Evolutionary conservation across 352 stramenopile genomes (phyloP), one percentile per base, ranked within the genome.

Genomic region (Globisporangium lucens): DNA sequence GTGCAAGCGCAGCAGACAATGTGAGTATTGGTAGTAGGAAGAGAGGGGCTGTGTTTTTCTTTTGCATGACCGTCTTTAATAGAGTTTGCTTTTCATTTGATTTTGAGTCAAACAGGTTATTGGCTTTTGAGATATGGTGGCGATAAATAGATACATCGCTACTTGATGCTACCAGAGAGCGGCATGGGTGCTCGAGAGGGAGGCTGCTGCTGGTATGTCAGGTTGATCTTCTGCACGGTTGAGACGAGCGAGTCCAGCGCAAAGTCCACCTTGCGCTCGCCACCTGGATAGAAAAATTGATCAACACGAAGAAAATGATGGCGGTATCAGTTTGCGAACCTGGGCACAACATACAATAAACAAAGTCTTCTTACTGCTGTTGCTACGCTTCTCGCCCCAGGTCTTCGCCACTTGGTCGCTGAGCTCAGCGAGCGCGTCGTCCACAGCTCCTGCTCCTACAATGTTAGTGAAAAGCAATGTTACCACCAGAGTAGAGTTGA

Each of bases 401-500:
- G 63, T 67, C 15, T 67, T 82, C 2, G 81, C 67, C 46, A 89
- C 73, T 66, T 88, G 75, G 46, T 82, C 65, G 41, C 81, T 89
- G n/a, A 91, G 65, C 43, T 87, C 61, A 7, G 81, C 80, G 38
- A 90, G 75, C 33, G 80, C 83, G 43, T 91, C 81, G 67, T 89
- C 79, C 17, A 91, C 75, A 46, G 69, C 78, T 53, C 74, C 67
- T n/a, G 76, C 70, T 46, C 70, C 72, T 75, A 66, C 13, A 13
- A 5, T 7, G 29, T 43, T 60, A 15, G 22, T 20, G 7, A 20
- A 10, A 35, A 38, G 3, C 52, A 9, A 8, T n/a, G 6, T 41
- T 10, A 60, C 8, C 29, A 27, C 24, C 3, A 1, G 29, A 15
- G 2, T 8, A 38, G 6, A 43, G 27, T 2, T 27, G 17, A 43